These are phyloP conservation scores for Iberis pinnata DNA, from an alignment of 345 rosid genomes.

Conservation along the genomic window DNA sequence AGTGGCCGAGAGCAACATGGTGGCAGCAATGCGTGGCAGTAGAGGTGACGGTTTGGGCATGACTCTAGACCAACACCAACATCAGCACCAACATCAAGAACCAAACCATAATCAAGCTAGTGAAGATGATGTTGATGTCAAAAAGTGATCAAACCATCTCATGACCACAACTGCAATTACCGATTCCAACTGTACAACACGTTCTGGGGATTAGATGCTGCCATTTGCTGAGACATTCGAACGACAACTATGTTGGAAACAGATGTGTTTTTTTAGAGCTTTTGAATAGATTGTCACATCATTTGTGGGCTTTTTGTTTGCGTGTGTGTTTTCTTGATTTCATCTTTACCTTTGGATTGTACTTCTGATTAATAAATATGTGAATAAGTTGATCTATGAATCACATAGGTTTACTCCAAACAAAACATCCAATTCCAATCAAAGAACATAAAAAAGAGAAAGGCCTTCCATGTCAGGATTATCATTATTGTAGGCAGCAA, in stretches of 20 bases:
- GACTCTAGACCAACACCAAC: constrained; percentile 50
- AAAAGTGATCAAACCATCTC: constrained; percentile 18
- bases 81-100: constrained; percentile 36
- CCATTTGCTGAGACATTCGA: constrained; percentile 5
- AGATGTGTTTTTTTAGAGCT: constrained; percentile 9
- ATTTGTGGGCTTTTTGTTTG: constrained; percentile 2
- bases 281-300: constrained; percentile 19
- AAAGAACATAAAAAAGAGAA: too few species aligned
- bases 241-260: constrained; percentile 10
- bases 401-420: background rate
- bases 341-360: constrained; percentile 13
- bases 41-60: constrained; percentile 44
- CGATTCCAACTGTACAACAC: constrained; percentile 3
- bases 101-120: constrained; percentile 39
- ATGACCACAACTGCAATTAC: too few species aligned
- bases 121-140: constrained; percentile 45
- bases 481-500: constrained; percentile 19
- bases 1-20: constrained; percentile 44
- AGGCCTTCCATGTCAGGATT: background rate
- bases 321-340: constrained; percentile 13
- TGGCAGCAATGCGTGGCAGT: constrained; percentile 41
- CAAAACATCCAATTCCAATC: background rate
- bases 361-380: constrained; percentile 12
- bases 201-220: constrained; percentile 16
- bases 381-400: background rate